Evolutionary conservation across 345 rosid species (phyloP).

Genomic region (Diplotaxis tenuifolia): DNA sequence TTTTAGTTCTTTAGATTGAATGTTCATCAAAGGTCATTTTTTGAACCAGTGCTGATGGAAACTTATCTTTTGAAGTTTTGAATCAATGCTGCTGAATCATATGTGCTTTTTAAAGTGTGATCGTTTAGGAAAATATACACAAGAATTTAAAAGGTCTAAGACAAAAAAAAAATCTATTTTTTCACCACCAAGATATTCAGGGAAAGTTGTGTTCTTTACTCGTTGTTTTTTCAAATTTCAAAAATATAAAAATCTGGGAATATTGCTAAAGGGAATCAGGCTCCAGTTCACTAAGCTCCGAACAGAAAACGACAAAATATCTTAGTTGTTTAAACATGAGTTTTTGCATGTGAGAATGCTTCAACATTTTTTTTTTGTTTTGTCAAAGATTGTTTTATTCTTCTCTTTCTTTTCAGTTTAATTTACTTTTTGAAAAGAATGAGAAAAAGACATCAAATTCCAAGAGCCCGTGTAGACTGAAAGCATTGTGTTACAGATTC

Average conservation of each 20-base stretch:
- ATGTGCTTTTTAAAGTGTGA: not conserved
- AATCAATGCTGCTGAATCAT: not conserved
- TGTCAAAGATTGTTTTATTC: conserved; percentile 1
- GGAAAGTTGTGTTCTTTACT: conserved; percentile 16
- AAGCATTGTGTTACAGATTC: conserved; percentile 43
- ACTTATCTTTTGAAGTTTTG: not conserved
- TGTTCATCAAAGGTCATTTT: not conserved
- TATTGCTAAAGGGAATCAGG: conserved; percentile 32
- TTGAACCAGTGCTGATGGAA: not conserved
- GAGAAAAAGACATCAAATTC: conserved; percentile 29
- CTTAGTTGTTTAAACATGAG: conserved; percentile 25
- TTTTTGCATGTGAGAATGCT: conserved; percentile 35
- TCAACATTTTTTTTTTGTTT: not conserved
- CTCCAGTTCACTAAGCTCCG: conserved; percentile 35
- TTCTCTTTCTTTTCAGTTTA: conserved; percentile 16
- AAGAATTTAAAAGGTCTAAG: conserved; percentile 22
- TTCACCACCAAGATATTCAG: conserved; percentile 34
- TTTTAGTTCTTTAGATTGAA: conserved; percentile 16
- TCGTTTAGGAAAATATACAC: conserved; percentile 4
- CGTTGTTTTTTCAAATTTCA: conserved; percentile 25
- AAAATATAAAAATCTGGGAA: not conserved
- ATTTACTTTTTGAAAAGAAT: conserved; percentile 11
- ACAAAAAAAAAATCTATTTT: conserved; percentile 11
- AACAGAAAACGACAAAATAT: conserved; percentile 35
- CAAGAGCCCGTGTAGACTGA: conserved; percentile 35